Evolutionary conservation across 2,329 filamentous ascomycete genomes (phyloP).

Genomic region (Thermoascus crustaceus): DNA sequence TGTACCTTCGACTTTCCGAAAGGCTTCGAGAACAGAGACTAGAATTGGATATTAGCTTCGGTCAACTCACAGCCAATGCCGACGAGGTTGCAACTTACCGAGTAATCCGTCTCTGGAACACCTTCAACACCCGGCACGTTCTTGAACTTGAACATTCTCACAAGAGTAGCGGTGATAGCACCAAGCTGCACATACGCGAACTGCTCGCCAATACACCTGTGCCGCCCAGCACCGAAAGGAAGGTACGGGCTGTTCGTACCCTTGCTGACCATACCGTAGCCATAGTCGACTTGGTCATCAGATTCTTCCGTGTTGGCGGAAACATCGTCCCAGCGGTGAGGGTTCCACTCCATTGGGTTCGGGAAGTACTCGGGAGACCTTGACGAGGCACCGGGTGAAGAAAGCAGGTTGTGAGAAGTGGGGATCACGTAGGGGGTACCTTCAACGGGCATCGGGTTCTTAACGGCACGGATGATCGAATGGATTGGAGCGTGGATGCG

Average conservation of each 20-base stretch:
- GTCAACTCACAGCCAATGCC: conserved; percentile 7
- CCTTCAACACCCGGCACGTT: conserved; percentile 48
- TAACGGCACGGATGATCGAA: conserved; percentile 65
- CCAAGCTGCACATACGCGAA: conserved; percentile 64
- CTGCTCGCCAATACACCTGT: conserved; percentile 68
- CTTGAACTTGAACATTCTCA: conserved; percentile 53
- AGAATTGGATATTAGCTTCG: neutral
- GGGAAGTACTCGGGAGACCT: conserved; percentile 54
- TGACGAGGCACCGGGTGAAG: conserved; percentile 64
- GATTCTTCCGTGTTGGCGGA: conserved; percentile 28
- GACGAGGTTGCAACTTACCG: conserved; percentile 28
- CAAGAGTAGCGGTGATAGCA: conserved; percentile 55
- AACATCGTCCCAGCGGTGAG: conserved; percentile 51
- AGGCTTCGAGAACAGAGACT: conserved; percentile 63
- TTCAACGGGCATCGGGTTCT: conserved; percentile 52
- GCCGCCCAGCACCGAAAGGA: conserved; percentile 64
- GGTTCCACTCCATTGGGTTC: conserved; percentile 52
- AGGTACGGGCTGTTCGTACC: conserved; percentile 56
- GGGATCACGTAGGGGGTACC: conserved; percentile 62
- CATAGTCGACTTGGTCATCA: conserved; percentile 54
- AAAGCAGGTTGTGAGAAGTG: conserved; percentile 66
- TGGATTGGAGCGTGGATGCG: conserved; percentile 65
- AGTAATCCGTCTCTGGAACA: conserved; percentile 59
- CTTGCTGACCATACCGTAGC: conserved; percentile 53
- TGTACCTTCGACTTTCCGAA: conserved; percentile 61